Base-by-base conservation (phyloP, 805 yeast genomes). In the Yamadazyma nakazawae region DNA sequence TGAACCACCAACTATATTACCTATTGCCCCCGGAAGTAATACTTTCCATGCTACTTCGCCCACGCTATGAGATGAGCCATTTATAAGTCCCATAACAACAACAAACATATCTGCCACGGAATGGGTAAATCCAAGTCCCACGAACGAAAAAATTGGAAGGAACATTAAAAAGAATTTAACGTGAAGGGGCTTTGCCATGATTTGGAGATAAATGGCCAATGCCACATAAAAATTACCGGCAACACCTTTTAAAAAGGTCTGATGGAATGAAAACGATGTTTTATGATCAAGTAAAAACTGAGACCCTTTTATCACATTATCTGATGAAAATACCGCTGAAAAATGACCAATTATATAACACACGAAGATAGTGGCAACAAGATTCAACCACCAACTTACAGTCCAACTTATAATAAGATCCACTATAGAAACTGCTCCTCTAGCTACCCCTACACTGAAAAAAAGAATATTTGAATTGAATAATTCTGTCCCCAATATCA, bases 51-150 rank as follows among this genome's bases (percentile, higher is more conserved):
- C 80, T 48, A 81, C 83, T 9, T 66, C 63, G 0, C 82, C 86
- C 32, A 85, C 88, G 0, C 84, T 69, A 36, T 34, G 40, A 2
- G 79, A 75, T 1, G 88, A 85, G 13, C 83, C 79, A 62, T 84
- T 85, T 40, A 86, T 71, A 59, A 85, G 64, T 0, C 88, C 95
- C 52, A 81, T 78, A 8, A 83, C 80, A 4, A 84, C 60, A 45
- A 85, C 54, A 53, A 72, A 82, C 94, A 88, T 85, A 61, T 88
- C 96, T 0, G 95, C 96, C 8, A 88, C 89, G 1, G 81, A 80
- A 59, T 88, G 95, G 2, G 88, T 81, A 63, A 81, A 88, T 0
- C 95, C 94, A 72, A 83, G 70, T 1, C 83, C 56, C n/a, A 85
- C 94, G 63, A 88, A 85, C 0, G 91, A 81, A 62, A 85, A 85